Conservation (phyloP, 1,139 yeast species). For the Eremothecium coryli region DNA sequence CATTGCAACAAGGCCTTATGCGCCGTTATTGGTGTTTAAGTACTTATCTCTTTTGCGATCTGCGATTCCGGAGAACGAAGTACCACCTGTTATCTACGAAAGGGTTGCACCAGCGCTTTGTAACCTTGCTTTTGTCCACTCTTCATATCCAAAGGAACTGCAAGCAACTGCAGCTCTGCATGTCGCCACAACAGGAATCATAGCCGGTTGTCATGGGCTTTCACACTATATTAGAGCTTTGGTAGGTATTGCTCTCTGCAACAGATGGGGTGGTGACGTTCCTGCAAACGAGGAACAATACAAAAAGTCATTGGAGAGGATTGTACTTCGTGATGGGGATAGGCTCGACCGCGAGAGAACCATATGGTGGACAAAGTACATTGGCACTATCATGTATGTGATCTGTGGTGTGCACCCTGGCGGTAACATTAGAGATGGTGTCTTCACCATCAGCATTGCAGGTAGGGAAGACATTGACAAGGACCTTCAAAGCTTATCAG, state of each 20-base stretch:
- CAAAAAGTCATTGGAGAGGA: constrained; percentile 36
- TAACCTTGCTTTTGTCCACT: constrained; percentile 60
- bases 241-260: constrained; percentile 58
- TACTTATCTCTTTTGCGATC: constrained; percentile 42
- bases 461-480: constrained; percentile 24
- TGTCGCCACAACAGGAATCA: constrained; percentile 57
- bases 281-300: constrained; percentile 42
- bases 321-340: constrained; percentile 40
- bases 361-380: constrained; percentile 57
- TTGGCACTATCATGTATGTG: constrained; percentile 61
- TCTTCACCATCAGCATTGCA: constrained; percentile 35
- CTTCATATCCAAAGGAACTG: constrained; percentile 60
- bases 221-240: constrained; percentile 58
- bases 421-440: constrained; percentile 54
- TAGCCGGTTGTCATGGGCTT: constrained; percentile 61
- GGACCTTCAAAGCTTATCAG: constrained; percentile 22
- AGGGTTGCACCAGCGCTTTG: constrained; percentile 59
- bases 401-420: constrained; percentile 71
- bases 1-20: constrained; percentile 56
- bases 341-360: constrained; percentile 37
- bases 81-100: constrained; percentile 46
- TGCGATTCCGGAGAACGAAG: constrained; percentile 43
- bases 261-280: constrained; percentile 70
- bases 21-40: constrained; percentile 47
- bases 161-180: constrained; percentile 63